Evolutionary conservation across 768 basidiomycete genomes (phyloP).

Genomic region (Xerocomus potaroensis): DNA sequence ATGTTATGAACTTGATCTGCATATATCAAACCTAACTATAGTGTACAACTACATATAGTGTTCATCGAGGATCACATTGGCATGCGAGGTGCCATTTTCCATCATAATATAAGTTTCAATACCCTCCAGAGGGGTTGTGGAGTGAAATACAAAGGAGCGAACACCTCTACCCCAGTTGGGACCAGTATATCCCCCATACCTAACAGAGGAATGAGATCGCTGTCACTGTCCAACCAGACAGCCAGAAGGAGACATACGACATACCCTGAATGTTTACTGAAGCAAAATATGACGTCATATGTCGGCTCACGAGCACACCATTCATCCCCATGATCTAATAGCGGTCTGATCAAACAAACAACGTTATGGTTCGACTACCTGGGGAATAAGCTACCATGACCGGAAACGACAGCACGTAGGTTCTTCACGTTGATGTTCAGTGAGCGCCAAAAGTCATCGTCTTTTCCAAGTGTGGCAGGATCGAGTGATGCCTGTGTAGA

Average conservation of each 20-base stretch:
- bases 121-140: conserved; percentile 39
- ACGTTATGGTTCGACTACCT: not conserved
- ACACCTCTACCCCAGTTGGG: conserved; percentile 61
- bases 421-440: conserved; percentile 58
- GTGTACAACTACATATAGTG: conserved; percentile 26
- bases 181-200: conserved; percentile 59
- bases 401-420: conserved; percentile 62
- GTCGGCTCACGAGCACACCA: conserved; percentile 70
- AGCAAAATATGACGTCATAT: conserved; percentile 67
- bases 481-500: conserved; percentile 56
- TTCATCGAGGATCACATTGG: conserved; percentile 47
- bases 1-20: no score
- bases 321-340: conserved; percentile 76
- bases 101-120: conserved; percentile 64
- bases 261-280: conserved; percentile 71
- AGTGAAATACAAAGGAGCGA: conserved; percentile 56
- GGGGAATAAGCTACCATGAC: conserved; percentile 55
- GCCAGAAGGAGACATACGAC: conserved; percentile 1
- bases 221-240: not conserved
- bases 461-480: conserved; percentile 38
- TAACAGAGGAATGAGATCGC: conserved; percentile 20
- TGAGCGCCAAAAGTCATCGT: conserved; percentile 59
- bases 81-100: conserved; percentile 55
- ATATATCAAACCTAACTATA: not conserved
- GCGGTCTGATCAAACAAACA: not conserved